A percentile compares a stretch with the other conserved stretches of the same genome.
Conservation (phyloP, 345 rosid species). For the Hibiscus syriacus region DNA sequence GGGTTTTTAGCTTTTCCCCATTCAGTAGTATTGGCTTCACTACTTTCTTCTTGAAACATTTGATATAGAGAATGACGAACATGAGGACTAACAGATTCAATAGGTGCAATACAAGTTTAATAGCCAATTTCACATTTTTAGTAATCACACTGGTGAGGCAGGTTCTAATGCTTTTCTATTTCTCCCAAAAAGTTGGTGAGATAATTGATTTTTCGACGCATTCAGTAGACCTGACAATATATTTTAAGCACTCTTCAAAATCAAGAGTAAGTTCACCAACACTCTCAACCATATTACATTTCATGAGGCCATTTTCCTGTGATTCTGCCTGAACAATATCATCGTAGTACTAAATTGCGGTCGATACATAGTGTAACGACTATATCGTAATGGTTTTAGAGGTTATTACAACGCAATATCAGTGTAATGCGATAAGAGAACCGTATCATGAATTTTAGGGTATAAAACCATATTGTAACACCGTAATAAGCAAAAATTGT, state of each 20-base stretch:
- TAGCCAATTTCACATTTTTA: conserved; percentile 23
- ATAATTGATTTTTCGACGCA: conserved; percentile 39
- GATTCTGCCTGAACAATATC: conserved; percentile 27
- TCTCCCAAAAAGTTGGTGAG: conserved; percentile 58
- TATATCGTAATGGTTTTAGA: no score
- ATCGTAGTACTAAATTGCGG: no score
- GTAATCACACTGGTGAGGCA: conserved; percentile 18
- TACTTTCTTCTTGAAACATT: conserved; percentile 68
- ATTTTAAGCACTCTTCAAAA: conserved; percentile 20
- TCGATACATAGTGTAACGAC: no score
- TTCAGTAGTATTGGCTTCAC: conserved; percentile 45
- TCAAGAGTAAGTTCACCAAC: conserved; percentile 17
- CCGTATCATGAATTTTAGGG: no score
- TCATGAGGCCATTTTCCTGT: conserved; percentile 11
- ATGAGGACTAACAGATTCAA: conserved; percentile 38
- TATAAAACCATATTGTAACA: no score
- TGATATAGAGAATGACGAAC: conserved; percentile 61
- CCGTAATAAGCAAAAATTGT: no score
- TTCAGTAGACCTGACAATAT: conserved; percentile 2
- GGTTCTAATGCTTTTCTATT: conserved; percentile 37
- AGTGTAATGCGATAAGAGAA: no score
- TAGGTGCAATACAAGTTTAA: conserved; percentile 19
- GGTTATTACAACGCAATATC: no score
- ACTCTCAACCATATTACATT: conserved; percentile 18
- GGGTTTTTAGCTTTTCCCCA: conserved; percentile 70